Evolutionary conservation across 441 rosid species (phyloP), one percentile per base, ranked within the genome.

Genomic region (Pelargonium cotyledonis): DNA sequence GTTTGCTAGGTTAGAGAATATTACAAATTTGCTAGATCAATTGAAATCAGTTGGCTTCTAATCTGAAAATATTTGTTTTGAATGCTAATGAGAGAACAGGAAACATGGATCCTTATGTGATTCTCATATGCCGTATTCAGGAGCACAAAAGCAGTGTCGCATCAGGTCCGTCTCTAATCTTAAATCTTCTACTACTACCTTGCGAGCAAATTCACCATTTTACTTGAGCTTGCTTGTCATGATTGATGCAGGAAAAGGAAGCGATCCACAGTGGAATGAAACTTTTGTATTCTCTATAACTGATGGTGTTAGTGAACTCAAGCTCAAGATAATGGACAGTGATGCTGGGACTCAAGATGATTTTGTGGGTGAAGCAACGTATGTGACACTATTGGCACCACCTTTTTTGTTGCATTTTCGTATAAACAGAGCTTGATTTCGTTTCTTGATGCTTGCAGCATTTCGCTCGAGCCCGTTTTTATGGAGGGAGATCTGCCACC

Each of bases 211-310:
- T 38, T 38, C 41, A 6, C 41, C 41, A 38, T 38, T 38, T 38
- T 38, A 38, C 41, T 38, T 38, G 41, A 38, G 43, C 43, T 21
- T 21, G 23, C 1, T 8, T 40, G 43, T 9, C 43, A 40, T 40
- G 43, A 8, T 40, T 19, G 5, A 16, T 76, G 78, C 83, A 85
- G 91, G 86, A 35, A 55, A 78, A 69, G 95, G 93, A 58, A 43
- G 79, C 10, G 83, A 77, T 63, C 90, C 93, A 44, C 88, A 83
- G 68, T 91, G 95, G 97, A 87, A 91, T 0, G 97, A 91, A 83
- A 91, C 80, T 19, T 89, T 89, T 73, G 70, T 85, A n/a, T 91
- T 91, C 69, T 79, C 79, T 4, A 63, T 91, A 18, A 76, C 89
- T 0, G 88, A 80, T 53, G 86, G 81, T 61, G 80, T 77, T 18